Conservation (phyloP, 345 rosid species). For the Euphorbia peplus region DNA sequence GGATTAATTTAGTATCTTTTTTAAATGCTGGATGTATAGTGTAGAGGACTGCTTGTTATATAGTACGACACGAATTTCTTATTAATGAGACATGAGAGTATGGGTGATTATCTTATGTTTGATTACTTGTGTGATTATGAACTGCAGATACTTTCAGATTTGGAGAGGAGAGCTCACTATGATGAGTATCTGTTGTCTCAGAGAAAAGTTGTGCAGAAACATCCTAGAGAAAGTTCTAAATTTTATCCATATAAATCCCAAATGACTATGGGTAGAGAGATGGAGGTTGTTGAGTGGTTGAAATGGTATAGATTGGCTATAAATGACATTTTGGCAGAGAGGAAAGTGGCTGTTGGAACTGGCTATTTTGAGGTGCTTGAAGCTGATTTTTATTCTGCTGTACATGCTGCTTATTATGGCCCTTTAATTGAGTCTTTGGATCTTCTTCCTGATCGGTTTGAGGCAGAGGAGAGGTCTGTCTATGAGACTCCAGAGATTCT, state of each 20-base stretch:
- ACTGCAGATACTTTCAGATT: constrained; percentile 90
- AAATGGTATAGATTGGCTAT: constrained; percentile 80
- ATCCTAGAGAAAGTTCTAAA: constrained; percentile 37
- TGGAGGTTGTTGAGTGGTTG: constrained; percentile 96
- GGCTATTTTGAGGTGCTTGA: constrained; percentile 74
- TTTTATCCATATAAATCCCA: constrained; percentile 38
- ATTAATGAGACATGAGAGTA: not conserved
- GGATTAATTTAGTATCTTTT: not conserved
- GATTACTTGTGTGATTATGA: constrained; percentile 9
- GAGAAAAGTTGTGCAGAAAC: constrained; percentile 47
- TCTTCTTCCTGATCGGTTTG: constrained; percentile 84
- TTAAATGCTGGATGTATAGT: not conserved
- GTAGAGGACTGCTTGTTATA: too few species aligned
- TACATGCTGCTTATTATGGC: constrained; percentile 75
- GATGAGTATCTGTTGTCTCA: constrained; percentile 60
- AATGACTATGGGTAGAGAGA: constrained; percentile 38
- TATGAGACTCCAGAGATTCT: constrained; percentile 68
- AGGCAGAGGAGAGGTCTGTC: constrained; percentile 95
- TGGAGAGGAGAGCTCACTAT: constrained; percentile 58
- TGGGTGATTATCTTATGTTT: constrained; percentile 4
- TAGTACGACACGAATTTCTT: not conserved
- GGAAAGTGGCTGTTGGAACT: constrained; percentile 58
- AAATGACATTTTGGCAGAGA: constrained; percentile 67
- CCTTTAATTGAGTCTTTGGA: constrained; percentile 76
- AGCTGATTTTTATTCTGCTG: constrained; percentile 81